Conservation (phyloP, 371 early-diverging fungal species). For the Mucor piriformis region DNA sequence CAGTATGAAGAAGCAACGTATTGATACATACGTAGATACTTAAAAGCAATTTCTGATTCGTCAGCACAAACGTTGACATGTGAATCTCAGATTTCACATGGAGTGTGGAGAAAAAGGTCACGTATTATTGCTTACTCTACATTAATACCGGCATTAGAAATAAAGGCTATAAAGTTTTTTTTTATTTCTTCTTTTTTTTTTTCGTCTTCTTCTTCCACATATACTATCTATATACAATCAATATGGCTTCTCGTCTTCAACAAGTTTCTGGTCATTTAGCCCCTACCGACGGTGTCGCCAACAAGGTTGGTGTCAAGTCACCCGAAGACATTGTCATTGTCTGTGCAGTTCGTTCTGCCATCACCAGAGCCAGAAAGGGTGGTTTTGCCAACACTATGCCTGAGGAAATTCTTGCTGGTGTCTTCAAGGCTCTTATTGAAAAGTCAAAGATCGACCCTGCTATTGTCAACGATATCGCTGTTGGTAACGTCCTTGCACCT, state of each 20-base stretch:
- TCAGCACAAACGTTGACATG: conserved; percentile 23
- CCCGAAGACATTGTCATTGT: conserved; percentile 90
- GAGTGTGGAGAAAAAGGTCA: conserved; percentile 9
- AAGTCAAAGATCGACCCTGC: conserved; percentile 86
- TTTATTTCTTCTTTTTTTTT: conserved; percentile 5
- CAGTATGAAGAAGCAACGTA: too few relatives aligned
- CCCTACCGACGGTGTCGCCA: conserved; percentile 52
- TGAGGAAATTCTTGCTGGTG: conserved; percentile 83
- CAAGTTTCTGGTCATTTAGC: conserved; percentile 76
- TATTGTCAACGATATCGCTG: conserved; percentile 92
- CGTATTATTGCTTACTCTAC: conserved; percentile 27
- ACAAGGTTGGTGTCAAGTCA: conserved; percentile 78
- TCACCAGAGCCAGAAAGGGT: conserved; percentile 92
- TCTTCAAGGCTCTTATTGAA: conserved; percentile 81
- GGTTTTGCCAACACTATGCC: conserved; percentile 92
- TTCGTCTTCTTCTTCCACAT: not conserved
- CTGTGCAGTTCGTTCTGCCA: conserved; percentile 87
- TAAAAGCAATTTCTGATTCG: conserved; percentile 23
- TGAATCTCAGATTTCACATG: conserved; percentile 23
- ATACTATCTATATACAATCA: not conserved
- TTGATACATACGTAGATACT: too few relatives aligned
- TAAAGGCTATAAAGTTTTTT: not conserved
- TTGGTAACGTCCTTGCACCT: conserved; percentile 93
- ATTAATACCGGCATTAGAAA: conserved; percentile 8
- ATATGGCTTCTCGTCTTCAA: conserved; percentile 69